Percentiles rank a stretch among this genome's conserved stretches.
phyloP scores from a whole-genome alignment of 2,329 filamentous ascomycete genomes.

The Alternaria infectoria region DNA sequence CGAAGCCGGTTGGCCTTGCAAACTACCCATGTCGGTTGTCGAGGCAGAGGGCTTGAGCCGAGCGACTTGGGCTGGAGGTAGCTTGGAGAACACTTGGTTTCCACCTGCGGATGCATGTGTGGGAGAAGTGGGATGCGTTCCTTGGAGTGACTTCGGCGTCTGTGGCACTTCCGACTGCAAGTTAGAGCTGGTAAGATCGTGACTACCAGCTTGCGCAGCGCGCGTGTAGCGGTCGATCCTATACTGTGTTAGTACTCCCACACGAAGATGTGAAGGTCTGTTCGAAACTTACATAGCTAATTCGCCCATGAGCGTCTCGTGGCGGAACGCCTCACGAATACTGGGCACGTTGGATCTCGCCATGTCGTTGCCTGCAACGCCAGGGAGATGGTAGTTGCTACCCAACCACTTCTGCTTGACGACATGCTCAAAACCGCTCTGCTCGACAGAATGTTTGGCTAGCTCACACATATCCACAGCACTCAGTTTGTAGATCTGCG shows the following conservation, averaged over 20 bases:
- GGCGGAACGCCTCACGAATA: constrained; percentile 85
- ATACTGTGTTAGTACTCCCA: constrained; percentile 1
- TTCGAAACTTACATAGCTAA: constrained; percentile 72
- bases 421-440: constrained; percentile 89
- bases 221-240: constrained; percentile 53
- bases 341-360: constrained; percentile 96
- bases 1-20: constrained; percentile 31
- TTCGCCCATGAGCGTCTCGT: constrained; percentile 86
- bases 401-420: constrained; percentile 95
- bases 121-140: constrained; percentile 46
- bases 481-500: constrained; percentile 97
- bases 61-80: constrained; percentile 47
- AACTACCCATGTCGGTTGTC: constrained; percentile 19
- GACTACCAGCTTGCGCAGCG: constrained; percentile 36
- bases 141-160: constrained; percentile 39
- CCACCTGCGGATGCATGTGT: constrained; percentile 50
- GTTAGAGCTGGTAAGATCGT: constrained; percentile 45
- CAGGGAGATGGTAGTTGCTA: constrained; percentile 75
- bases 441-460: constrained; percentile 92
- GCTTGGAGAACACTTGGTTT: constrained; percentile 31
- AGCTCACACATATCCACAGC: constrained; percentile 98
- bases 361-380: constrained; percentile 86
- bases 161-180: constrained; percentile 40
- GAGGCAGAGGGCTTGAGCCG: constrained; percentile 39
- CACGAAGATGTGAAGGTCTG: neutral